These are phyloP conservation scores for Tylopilus felleus DNA, from an alignment of 768 basidiomycete species.

Conservation along the genomic window DNA sequence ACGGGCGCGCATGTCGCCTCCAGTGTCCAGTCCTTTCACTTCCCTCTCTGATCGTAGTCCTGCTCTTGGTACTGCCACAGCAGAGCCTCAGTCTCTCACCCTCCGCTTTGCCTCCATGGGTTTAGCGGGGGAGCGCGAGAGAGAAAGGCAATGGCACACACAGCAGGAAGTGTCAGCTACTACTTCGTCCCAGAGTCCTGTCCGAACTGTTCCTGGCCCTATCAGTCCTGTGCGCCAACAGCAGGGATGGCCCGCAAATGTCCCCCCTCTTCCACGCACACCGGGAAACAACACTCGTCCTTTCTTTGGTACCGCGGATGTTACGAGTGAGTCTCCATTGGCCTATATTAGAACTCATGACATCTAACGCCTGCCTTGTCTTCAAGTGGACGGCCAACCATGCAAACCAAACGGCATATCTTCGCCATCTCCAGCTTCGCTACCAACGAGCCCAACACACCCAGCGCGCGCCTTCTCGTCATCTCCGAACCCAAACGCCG, in stretches of 20 bases:
- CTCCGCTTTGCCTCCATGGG: slow-evolving; percentile 32
- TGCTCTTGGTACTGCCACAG: not conserved
- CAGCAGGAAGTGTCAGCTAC: slow-evolving; percentile 5
- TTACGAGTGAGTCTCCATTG: slow-evolving; percentile 11
- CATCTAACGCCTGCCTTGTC: slow-evolving; percentile 7
- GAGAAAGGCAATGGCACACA: slow-evolving; percentile 12
- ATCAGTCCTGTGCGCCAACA: slow-evolving; percentile 18
- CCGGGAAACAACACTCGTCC: slow-evolving; percentile 15
- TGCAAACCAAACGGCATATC: slow-evolving; percentile 12
- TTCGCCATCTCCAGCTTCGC: slow-evolving; percentile 10
- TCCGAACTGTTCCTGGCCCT: slow-evolving; percentile 4
- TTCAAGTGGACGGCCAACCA: slow-evolving; percentile 1
- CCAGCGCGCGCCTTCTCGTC: slow-evolving; percentile 13
- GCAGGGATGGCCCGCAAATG: slow-evolving; percentile 19
- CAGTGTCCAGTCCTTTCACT: slow-evolving; percentile 7
- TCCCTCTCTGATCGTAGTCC: slow-evolving; percentile 6
- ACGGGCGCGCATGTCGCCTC: slow-evolving; percentile 4
- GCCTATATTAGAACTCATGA: not conserved
- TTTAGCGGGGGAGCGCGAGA: slow-evolving; percentile 21
- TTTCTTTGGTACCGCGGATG: slow-evolving; percentile 11
- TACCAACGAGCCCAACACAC: slow-evolving; percentile 25
- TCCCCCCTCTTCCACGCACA: slow-evolving; percentile 30
- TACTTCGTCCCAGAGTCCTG: slow-evolving; percentile 12
- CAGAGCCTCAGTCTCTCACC: slow-evolving; percentile 28
- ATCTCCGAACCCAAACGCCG: slow-evolving; percentile 16